Conservation (phyloP, 2,329 filamentous ascomycete species). For the Capronia coronata region DNA sequence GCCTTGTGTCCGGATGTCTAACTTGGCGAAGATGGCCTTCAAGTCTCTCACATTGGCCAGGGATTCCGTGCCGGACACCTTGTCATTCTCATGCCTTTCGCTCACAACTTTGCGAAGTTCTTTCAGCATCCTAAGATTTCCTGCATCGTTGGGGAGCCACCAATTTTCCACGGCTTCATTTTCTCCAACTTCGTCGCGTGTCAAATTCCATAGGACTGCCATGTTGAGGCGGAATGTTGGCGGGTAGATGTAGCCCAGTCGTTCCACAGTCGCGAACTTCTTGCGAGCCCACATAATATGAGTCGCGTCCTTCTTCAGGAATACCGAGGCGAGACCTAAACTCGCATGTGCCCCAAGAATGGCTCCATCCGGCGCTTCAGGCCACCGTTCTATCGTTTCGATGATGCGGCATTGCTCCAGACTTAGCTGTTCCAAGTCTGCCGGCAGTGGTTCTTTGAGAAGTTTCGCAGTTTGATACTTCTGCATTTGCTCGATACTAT, state of each 20-base stretch:
- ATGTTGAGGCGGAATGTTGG: conserved; percentile 66
- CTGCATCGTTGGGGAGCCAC: conserved; percentile 84
- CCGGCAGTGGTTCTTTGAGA: conserved; percentile 44
- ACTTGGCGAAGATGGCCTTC: conserved; percentile 62
- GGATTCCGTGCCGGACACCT: conserved; percentile 26
- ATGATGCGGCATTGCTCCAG: conserved; percentile 70
- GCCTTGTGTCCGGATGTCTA: conserved; percentile 47
- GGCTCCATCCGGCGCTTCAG: conserved; percentile 61
- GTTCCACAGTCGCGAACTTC: conserved; percentile 73
- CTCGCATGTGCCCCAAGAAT: conserved; percentile 68
- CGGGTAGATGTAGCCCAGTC: conserved; percentile 73
- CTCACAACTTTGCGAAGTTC: conserved; percentile 75
- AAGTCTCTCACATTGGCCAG: conserved; percentile 60
- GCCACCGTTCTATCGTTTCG: conserved; percentile 68
- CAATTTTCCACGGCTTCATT: conserved; percentile 62
- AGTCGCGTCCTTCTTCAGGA: conserved; percentile 66
- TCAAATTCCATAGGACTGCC: conserved; percentile 58
- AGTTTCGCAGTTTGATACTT: conserved; percentile 62
- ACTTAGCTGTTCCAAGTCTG: conserved; percentile 57
- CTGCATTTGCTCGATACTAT: conserved; percentile 74
- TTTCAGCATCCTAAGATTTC: conserved; percentile 65
- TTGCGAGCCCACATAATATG: conserved; percentile 73
- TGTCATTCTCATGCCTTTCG: conserved; percentile 53
- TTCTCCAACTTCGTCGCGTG: conserved; percentile 40
- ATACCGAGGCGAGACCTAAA: conserved; percentile 68